Evolutionary conservation across 1,284 basidiomycete species (phyloP), one percentile per base, ranked within the genome.

Genomic region (Stereum hirsutum): DNA sequence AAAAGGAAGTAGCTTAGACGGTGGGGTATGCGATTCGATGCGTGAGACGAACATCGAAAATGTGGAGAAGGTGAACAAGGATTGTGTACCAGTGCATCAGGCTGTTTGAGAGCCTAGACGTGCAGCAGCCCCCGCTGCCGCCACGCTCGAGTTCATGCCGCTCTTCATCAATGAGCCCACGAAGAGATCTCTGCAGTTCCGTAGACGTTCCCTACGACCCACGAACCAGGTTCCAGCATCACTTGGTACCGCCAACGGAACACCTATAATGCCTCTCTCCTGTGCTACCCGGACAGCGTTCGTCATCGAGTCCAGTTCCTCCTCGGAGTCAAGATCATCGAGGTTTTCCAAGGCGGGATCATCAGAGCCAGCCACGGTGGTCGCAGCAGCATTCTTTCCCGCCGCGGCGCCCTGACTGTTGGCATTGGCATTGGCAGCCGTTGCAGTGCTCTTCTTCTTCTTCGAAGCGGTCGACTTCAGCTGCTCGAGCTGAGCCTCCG

Each of bases 311-410:
- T 78, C 78, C 26, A 81, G 59, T 55, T 82, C 89, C 15, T 75
- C 78, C 53, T 88, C 84, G 3, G 85, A 88, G 57, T 89, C 86
- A 41, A 89, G 53, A 44, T 89, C 85, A 45, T 88, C 85, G 45
- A 86, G 64, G 49, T 87, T 86, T 57, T 86, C 84, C 21, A 40
- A 27, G 1, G 46, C 50, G 8, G 37, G 43, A 37, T 72, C 72
- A n/a, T 68, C 65, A 40, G 80, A 80, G 26, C 77, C 78, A 3
- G 70, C 71, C 19, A 47, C 39, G 8, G 28, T 42, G 19, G 37
- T 32, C 50, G 21, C 21, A 26, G 17, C 27, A 5, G 32, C 32
- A 17, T 14, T 26, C 17, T 45, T 12, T 43, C 46, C 14, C 33
- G 54, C 15, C 20, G 35, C 36, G 8, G 52, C 52, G 17, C 52